A percentile compares a stretch with the other conserved stretches of the same genome.
Evolutionary conservation across 345 rosid genomes (phyloP).

Genomic region (Anastatica hierochuntica): DNA sequence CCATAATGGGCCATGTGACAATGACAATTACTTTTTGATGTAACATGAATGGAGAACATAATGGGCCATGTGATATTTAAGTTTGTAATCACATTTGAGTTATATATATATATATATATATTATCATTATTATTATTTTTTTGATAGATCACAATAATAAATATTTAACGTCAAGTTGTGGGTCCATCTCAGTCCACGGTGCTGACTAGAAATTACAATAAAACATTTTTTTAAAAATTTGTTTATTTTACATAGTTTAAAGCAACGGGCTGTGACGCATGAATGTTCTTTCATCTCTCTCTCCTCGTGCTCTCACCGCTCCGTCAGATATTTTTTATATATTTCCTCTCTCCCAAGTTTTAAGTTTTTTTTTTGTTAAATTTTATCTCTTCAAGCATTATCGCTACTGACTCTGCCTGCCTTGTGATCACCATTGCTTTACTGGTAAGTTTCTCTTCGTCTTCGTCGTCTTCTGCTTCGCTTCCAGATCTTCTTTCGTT

Average conservation of each 20-base stretch:
- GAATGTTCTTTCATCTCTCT: neutral
- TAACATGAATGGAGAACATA: too few species aligned
- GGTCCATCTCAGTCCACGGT: conserved; percentile 16
- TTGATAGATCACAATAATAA: neutral
- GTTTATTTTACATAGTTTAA: neutral
- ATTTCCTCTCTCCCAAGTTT: neutral
- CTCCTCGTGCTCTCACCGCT: conserved; percentile 28
- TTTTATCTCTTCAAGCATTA: neutral
- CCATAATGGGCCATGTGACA: conserved; percentile 22
- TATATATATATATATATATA: too few species aligned
- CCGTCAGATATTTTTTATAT: neutral
- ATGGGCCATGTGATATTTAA: conserved; percentile 25
- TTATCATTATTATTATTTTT: neutral
- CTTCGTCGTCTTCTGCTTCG: too few species aligned
- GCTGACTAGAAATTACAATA: conserved; percentile 3
- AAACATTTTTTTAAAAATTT: neutral
- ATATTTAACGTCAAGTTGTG: conserved; percentile 7
- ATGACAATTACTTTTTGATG: too few species aligned
- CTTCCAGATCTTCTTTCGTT: conserved; percentile 9
- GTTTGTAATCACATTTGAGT: neutral
- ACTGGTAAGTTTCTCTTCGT: conserved; percentile 15
- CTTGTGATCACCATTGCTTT: conserved; percentile 15
- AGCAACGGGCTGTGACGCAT: conserved; percentile 17
- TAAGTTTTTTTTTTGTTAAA: neutral
- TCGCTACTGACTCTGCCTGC: conserved; percentile 3